Conservation (phyloP, 1,284 basidiomycete species). For the Meripilus lineatus region DNA sequence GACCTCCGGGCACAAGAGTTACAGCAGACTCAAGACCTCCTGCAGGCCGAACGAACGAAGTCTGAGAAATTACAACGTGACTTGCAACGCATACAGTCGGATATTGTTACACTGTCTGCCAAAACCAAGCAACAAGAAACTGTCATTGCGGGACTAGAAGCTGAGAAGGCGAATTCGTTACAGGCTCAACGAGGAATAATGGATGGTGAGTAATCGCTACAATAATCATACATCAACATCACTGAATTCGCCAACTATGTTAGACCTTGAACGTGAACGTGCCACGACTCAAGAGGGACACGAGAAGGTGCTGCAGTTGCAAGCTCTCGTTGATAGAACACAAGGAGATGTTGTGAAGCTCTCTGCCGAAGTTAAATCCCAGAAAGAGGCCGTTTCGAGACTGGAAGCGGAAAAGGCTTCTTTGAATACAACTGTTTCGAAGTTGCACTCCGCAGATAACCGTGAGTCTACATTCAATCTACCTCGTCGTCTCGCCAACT, state of each 20-base stretch:
- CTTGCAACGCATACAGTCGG: slow-evolving; percentile 12
- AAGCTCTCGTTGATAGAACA: no score
- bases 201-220: no score
- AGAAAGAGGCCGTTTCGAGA: slow-evolving; percentile 59
- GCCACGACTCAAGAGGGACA: no score
- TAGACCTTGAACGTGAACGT: no score
- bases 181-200: no score
- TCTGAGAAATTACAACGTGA: slow-evolving; percentile 13
- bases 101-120: slow-evolving; percentile 10
- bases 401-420: slow-evolving; percentile 60
- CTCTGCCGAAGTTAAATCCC: slow-evolving; percentile 48
- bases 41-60: slow-evolving; percentile 21
- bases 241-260: no score
- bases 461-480: no score
- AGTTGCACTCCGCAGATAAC: background rate
- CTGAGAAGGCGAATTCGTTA: no score
- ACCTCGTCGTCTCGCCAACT: no score
- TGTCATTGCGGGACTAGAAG: slow-evolving; percentile 6
- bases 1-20: slow-evolving; percentile 18
- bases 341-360: no score
- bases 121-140: slow-evolving; percentile 11
- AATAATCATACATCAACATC: no score
- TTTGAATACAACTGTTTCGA: background rate
- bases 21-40: slow-evolving; percentile 17
- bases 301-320: no score